phyloP scores from a whole-genome alignment of 2,329 filamentous ascomycete genomes.

The Sclerotinia spermophila region DNA sequence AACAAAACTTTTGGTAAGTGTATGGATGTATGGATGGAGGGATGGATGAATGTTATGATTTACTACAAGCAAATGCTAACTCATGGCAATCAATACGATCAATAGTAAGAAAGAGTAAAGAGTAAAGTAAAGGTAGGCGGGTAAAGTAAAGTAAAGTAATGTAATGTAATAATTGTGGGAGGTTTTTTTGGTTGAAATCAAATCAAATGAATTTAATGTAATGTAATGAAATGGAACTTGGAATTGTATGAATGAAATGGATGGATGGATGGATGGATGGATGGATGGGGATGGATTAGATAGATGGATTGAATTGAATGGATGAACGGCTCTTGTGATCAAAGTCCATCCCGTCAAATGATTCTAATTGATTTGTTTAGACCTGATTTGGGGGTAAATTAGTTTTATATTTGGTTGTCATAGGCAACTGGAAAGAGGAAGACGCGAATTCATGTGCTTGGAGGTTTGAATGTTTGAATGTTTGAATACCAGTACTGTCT shows the following conservation, averaged over 20 bases:
- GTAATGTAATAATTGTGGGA: background rate
- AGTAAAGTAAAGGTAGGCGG: background rate
- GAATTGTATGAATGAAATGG: too few species aligned
- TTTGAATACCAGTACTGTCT: too few species aligned
- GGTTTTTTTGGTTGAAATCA: background rate
- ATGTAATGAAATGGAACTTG: background rate
- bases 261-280: background rate
- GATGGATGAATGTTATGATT: background rate
- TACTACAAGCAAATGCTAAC: slow-evolving; percentile 4
- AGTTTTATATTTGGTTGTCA: background rate
- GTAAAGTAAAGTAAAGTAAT: too few species aligned
- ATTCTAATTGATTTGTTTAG: slow-evolving; percentile 3
- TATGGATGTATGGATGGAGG: too few species aligned
- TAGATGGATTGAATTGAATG: background rate
- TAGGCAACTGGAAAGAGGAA: background rate
- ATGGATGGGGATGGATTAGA: background rate
- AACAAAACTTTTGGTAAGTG: background rate
- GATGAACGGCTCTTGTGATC: background rate
- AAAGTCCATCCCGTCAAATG: background rate
- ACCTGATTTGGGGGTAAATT: background rate
- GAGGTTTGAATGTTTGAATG: too few species aligned
- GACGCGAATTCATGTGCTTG: slow-evolving; percentile 8
- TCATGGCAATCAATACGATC: background rate
- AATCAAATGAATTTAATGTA: background rate
- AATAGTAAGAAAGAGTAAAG: background rate